Evolutionary conservation across 345 rosid species (phyloP), one percentile per base, ranked within the genome.

Genomic region (Populus euphratica): DNA sequence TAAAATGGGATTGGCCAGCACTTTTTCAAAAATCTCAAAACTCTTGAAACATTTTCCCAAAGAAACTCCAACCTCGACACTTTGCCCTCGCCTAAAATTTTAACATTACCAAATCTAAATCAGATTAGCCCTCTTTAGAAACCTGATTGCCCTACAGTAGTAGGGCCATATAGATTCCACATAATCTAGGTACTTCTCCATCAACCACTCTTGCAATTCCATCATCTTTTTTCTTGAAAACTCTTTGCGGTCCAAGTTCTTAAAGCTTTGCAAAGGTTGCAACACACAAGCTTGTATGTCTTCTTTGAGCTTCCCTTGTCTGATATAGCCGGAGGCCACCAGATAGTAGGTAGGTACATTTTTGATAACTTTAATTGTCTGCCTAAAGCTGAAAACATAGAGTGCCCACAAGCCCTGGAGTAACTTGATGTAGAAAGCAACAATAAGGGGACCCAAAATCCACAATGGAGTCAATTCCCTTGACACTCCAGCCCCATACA

Each of bases 101-200:
- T 23, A 21, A 21, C 12, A 68, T 74, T 35, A 63, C 29, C 70
- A 73, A 31, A 69, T 35, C 81, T 86, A 92, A 69, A 95, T 87
- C 72, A 95, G 83, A 83, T 93, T 91, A 75, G 97, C 97, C 87
- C 90, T 95, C 87, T 95, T 95, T 33, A 95, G 86, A 83, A 93
- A 95, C 82, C 99, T 88, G 86, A 95, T 89, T 52, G 98, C 91
- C 85, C 96, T 86, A 85, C 99, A 95, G 84, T 95, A 93, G 82
- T 83, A 86, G n/a, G 98, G 98, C 98, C 99, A 94, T 82, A 94
- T 78, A 39, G 93, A 90, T 77, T 95, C 98, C 76, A 95, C 86
- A 75, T 75, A 93, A 78, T 91, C 98, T 85, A 95, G 73, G 83
- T 90, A 89, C 81, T 73, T 86, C 85, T 95, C 99, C 83, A 75